Conservation (phyloP, 192 early-diverging fungal genomes). For the Coemansia sp. region DNA sequence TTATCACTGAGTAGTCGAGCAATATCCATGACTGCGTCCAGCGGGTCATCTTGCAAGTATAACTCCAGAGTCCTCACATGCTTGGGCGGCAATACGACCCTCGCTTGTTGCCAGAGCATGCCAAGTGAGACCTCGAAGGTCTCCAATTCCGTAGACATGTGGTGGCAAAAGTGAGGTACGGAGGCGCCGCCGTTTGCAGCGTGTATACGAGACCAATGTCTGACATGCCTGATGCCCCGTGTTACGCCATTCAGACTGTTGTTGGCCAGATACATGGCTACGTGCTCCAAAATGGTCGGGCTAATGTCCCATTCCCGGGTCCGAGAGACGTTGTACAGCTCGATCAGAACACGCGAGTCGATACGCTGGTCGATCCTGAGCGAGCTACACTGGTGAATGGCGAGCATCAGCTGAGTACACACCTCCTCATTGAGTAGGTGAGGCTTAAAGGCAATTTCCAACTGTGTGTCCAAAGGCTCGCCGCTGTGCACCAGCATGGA, state of each 20-base stretch:
- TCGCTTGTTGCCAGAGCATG: neutral
- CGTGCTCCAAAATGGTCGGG: conserved; percentile 13
- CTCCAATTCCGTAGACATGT: neutral
- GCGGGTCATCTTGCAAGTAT: neutral
- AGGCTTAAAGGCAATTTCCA: conserved; percentile 14
- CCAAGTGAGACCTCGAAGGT: conserved; percentile 2
- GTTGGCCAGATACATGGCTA: conserved; percentile 30
- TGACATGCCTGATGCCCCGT: neutral
- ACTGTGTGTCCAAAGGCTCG: neutral
- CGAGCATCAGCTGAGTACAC: conserved; percentile 33
- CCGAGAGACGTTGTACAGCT: conserved; percentile 19
- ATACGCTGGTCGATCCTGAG: neutral
- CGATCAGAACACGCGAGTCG: conserved; percentile 16
- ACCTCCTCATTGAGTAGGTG: conserved; percentile 27
- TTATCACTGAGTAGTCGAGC: conserved; percentile 7
- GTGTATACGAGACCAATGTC: conserved; percentile 3
- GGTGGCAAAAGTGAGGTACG: neutral
- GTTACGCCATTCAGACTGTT: conserved; percentile 15
- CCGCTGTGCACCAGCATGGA: conserved; percentile 4
- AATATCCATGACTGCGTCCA: conserved; percentile 20
- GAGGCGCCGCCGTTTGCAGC: neutral
- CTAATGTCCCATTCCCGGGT: conserved; percentile 28
- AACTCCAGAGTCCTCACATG: neutral
- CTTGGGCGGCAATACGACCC: neutral
- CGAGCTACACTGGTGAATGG: conserved; percentile 22